These are phyloP conservation scores for Hypoxylon crocopeplum DNA, from an alignment of 495 filamentous ascomycete species.

Conservation along the genomic window DNA sequence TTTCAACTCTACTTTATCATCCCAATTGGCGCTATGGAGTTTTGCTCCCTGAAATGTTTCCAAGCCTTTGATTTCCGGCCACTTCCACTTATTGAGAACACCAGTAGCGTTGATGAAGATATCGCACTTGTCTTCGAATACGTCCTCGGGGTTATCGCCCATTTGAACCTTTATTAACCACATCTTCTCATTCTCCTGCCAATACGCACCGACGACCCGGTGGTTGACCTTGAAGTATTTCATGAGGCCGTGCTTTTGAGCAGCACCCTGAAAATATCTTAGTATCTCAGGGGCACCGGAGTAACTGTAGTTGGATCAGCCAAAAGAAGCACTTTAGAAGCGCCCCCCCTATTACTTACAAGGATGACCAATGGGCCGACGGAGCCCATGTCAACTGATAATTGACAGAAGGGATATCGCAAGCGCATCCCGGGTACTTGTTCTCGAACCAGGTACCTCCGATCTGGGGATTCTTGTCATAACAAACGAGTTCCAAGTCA, in stretches of 20 bases:
- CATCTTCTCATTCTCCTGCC: no score
- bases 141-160: no score
- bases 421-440: slow-evolving; percentile 59
- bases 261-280: slow-evolving; percentile 44
- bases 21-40: slow-evolving; percentile 61
- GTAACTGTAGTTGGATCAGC: no score
- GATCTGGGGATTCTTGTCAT: slow-evolving; percentile 67
- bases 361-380: no score
- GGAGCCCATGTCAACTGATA: slow-evolving; percentile 53
- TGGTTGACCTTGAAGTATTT: slow-evolving; percentile 42
- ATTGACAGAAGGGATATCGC: slow-evolving; percentile 41
- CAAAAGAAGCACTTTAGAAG: no score
- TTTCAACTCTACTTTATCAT: slow-evolving; percentile 50
- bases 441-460: slow-evolving; percentile 71
- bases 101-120: slow-evolving; percentile 37
- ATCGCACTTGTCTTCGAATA: slow-evolving; percentile 35
- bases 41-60: slow-evolving; percentile 51
- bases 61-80: slow-evolving; percentile 54
- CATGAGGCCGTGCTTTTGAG: slow-evolving; percentile 42
- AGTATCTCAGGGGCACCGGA: slow-evolving; percentile 40
- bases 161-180: no score
- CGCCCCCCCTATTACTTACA: no score
- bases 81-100: slow-evolving; percentile 51
- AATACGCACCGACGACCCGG: slow-evolving; percentile 40
- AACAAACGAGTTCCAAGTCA: no score